phyloP scores from a whole-genome alignment of 2,329 filamentous ascomycete genomes.

The Fusarium camptoceras region DNA sequence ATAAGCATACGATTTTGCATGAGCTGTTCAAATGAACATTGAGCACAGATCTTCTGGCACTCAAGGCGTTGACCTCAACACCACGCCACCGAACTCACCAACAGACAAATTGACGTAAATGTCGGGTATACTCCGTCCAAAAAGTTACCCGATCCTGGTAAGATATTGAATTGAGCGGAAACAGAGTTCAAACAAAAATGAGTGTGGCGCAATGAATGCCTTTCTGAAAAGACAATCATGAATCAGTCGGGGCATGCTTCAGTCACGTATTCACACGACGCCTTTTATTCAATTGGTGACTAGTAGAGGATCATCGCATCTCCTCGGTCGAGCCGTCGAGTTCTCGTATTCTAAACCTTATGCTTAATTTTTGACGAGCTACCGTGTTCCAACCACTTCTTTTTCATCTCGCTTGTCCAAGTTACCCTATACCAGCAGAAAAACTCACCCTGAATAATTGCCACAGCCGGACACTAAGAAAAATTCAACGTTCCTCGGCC shows the following conservation, averaged over 20 bases:
- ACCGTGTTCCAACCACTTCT: background rate
- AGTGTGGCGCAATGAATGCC: background rate
- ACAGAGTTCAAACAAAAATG: background rate
- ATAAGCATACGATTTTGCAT: background rate
- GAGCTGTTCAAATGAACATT: background rate
- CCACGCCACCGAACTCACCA: background rate
- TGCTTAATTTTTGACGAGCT: background rate
- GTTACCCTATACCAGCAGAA: background rate
- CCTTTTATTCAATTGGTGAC: background rate
- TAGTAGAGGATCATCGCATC: rapidly evolving
- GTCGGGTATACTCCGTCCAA: background rate
- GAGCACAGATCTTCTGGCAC: background rate
- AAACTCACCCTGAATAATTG: background rate
- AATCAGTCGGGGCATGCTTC: too few species aligned
- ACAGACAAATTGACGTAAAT: background rate
- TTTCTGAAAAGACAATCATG: background rate
- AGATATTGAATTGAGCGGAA: background rate
- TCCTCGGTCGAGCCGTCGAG: background rate
- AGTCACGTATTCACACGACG: too few species aligned
- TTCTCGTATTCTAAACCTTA: background rate
- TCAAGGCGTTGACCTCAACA: too few species aligned
- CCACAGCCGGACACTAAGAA: background rate
- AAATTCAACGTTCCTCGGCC: background rate
- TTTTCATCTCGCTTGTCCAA: background rate
- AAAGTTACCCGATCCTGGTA: background rate